phyloP scores from a whole-genome alignment of 352 stramenopile species.

The Phytophthora cactorum region DNA sequence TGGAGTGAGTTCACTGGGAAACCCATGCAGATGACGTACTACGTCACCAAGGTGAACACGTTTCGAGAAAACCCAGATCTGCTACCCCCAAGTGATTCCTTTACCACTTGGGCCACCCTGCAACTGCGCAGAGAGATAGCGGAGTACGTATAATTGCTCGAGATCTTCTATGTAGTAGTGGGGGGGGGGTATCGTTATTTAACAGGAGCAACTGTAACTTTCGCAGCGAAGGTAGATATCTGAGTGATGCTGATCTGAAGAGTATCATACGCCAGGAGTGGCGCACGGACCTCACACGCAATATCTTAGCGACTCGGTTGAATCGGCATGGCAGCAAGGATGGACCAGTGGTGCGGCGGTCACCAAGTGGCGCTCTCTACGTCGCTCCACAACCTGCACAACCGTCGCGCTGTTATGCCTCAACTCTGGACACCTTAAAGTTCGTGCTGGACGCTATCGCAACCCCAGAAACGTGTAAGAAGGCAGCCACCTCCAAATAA shows the following conservation, averaged over 20 bases:
- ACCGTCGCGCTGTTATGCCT: not conserved
- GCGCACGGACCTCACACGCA: slow-evolving; percentile 65
- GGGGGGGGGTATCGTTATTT: not conserved
- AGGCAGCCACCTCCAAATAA: slow-evolving; percentile 2
- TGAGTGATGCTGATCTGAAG: slow-evolving; percentile 55
- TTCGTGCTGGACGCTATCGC: slow-evolving; percentile 51
- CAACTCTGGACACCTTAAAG: not conserved
- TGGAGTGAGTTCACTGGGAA: slow-evolving; percentile 56
- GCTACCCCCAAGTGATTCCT: slow-evolving; percentile 47
- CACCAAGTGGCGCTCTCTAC: slow-evolving; percentile 57
- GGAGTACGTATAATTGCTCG: slow-evolving; percentile 25
- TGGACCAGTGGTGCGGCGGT: slow-evolving; percentile 60
- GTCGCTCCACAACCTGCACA: slow-evolving; percentile 37
- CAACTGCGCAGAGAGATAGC: slow-evolving; percentile 51
- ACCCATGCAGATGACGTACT: slow-evolving; percentile 69
- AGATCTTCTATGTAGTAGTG: not conserved
- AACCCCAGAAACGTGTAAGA: slow-evolving; percentile 23
- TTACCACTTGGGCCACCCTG: slow-evolving; percentile 45
- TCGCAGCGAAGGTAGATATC: slow-evolving; percentile 25
- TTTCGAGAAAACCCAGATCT: slow-evolving; percentile 64
- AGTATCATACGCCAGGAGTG: slow-evolving; percentile 65
- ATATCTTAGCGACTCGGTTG: slow-evolving; percentile 54
- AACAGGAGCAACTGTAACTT: not conserved
- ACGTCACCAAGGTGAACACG: slow-evolving; percentile 64
- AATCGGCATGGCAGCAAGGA: slow-evolving; percentile 68